phyloP scores from a whole-genome alignment of 352 stramenopile species.

The Phytophthora meadii region DNA sequence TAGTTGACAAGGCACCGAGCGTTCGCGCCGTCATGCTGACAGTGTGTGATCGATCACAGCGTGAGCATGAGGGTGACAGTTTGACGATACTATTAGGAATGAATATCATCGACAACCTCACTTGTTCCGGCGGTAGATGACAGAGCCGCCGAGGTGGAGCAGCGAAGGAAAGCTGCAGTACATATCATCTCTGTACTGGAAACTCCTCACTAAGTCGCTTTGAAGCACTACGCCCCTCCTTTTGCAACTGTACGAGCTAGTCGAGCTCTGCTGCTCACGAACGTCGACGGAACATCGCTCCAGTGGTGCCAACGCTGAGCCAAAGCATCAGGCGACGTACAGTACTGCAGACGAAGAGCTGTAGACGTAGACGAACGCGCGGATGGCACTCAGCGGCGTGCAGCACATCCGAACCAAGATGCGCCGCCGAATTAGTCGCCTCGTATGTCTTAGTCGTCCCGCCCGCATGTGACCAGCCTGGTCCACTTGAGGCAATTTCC shows the following conservation, averaged over 20 bases:
- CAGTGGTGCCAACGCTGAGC: background rate
- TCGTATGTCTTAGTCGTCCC: too few relatives aligned
- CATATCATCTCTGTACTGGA: too few relatives aligned
- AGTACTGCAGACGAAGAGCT: conserved; percentile 1
- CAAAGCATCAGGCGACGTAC: too few relatives aligned
- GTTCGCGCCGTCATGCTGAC: conserved; percentile 1
- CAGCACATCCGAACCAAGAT: conserved; percentile 21
- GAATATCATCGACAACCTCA: too few relatives aligned
- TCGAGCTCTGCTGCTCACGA: too few relatives aligned
- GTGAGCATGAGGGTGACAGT: conserved; percentile 1
- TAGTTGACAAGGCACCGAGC: conserved; percentile 2
- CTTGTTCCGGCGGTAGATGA: too few relatives aligned
- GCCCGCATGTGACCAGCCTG: conserved; percentile 24
- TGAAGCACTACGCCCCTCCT: too few relatives aligned
- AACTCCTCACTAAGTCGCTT: too few relatives aligned
- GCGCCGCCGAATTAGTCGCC: background rate
- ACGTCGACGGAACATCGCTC: background rate
- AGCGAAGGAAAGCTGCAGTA: too few relatives aligned
- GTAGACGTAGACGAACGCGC: conserved; percentile 7
- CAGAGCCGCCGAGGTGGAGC: too few relatives aligned
- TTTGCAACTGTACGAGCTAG: too few relatives aligned
- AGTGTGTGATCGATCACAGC: too few relatives aligned
- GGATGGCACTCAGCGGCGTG: conserved; percentile 16
- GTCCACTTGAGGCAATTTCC: conserved; percentile 7
- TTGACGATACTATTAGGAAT: background rate